These are phyloP conservation scores for Pulicaria dysenterica DNA, from an alignment of 129 eudicot genomes.

Conservation along the genomic window DNA sequence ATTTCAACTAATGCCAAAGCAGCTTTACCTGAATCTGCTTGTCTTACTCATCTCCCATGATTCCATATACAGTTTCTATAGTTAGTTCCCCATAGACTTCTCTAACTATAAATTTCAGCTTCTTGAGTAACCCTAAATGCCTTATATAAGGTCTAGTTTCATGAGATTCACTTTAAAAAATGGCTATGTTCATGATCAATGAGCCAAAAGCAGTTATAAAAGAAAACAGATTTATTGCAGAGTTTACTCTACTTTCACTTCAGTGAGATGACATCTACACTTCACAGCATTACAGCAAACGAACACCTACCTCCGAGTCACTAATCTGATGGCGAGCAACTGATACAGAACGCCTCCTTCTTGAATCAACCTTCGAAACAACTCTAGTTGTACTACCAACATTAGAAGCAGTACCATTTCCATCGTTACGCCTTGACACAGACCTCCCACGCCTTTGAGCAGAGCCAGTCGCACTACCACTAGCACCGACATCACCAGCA, in stretches of 20 bases:
- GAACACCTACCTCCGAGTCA: slow-evolving; percentile 61
- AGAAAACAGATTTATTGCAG: slow-evolving; percentile 13
- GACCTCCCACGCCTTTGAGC: slow-evolving; percentile 67
- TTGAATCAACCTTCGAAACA: slow-evolving; percentile 43
- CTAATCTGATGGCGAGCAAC: slow-evolving; percentile 59
- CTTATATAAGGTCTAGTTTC: slow-evolving; percentile 2
- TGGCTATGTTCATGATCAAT: background rate
- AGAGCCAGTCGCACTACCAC: slow-evolving; percentile 20
- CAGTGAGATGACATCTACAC: background rate
- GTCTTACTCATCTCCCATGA: background rate
- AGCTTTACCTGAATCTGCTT: slow-evolving; percentile 1
- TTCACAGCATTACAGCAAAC: background rate
- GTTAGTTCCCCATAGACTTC: background rate
- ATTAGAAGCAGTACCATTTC: slow-evolving; percentile 19
- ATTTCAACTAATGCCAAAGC: slow-evolving; percentile 21
- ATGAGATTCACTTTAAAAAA: background rate
- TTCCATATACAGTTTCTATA: background rate
- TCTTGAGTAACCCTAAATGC: background rate
- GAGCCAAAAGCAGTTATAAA: background rate
- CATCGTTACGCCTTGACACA: slow-evolving; percentile 56
- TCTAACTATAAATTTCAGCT: slow-evolving; percentile 6
- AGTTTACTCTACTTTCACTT: slow-evolving; percentile 6
- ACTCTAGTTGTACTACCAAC: slow-evolving; percentile 28
- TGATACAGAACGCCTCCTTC: slow-evolving; percentile 86
- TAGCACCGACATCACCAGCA: background rate